Evolutionary conservation across 2,329 filamentous ascomycete species (phyloP), one percentile per base, ranked within the genome.

Genomic region (Eutypa lata): DNA sequence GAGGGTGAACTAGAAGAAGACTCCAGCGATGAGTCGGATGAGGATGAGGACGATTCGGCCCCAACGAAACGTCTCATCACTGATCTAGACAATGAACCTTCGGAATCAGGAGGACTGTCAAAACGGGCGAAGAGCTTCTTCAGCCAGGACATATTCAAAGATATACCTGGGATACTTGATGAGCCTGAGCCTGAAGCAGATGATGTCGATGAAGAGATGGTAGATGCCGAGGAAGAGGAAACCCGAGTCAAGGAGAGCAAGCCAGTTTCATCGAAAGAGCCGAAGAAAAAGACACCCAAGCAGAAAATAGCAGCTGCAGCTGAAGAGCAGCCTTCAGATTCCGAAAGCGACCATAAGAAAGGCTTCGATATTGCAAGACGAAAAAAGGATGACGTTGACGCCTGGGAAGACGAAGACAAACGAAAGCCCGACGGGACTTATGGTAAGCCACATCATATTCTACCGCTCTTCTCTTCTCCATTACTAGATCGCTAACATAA

Each of bases 131-230:
- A 87, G 10, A 82, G 88, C 55, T 99, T 99, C 74, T 99, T 99
- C 70, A 88, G 89, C 62, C 93, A 97, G 68, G 92, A 97, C 60
- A 88, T 99, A 40, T 99, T 99, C 77, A 86, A 92, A 61, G 90
- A 86, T 38, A 85, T 97, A 50, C 83, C 84, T 21, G 89, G 83
- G 0, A 70, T 88, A 19, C 74, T 87, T 2, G 84, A 84, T 18
- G 77, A 82, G 24, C 76, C 80, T 7, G 65, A 68, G n/a, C 57
- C 65, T 0, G 61, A 65, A 43, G 60, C 50, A 16, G 59, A 62
- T 8, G 65, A 65, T 60, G 35, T 51, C 52, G 54, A 64, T 61
- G 53, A 68, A 62, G 63, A 65, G 57, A 61, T 60, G 52, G 46
- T 53, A 40, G 65, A 62, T 33, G 72, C 66, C 24, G 64, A 69